These are phyloP conservation scores for Mycena rebaudengoi DNA, from an alignment of 768 basidiomycete genomes.

Conservation along the genomic window DNA sequence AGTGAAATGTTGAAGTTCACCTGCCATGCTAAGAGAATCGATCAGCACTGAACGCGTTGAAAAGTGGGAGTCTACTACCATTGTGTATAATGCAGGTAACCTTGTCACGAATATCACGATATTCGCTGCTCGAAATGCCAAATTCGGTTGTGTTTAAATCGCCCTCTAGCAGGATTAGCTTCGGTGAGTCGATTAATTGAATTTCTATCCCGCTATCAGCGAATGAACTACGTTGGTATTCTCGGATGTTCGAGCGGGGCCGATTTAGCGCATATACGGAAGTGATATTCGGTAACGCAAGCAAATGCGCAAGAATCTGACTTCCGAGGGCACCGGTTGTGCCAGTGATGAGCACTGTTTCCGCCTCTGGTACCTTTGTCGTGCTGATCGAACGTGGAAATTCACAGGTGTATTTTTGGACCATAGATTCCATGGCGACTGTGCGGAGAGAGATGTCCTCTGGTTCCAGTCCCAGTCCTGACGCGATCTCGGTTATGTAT, in stretches of 20 bases:
- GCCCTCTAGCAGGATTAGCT: constrained; percentile 33
- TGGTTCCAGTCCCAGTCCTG: not conserved
- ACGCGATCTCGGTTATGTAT: not conserved
- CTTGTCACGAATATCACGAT: constrained; percentile 18
- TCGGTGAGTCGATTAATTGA: constrained; percentile 28
- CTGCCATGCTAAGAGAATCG: not conserved
- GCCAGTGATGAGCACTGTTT: constrained; percentile 41
- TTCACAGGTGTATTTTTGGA: constrained; percentile 13
- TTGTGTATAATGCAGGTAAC: constrained; percentile 41
- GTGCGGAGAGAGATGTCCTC: not conserved
- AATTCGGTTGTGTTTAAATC: constrained; percentile 16
- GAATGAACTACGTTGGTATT: constrained; percentile 34
- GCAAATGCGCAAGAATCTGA: constrained; percentile 35
- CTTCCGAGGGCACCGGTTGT: constrained; percentile 46
- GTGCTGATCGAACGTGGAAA: not conserved
- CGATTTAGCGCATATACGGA: constrained; percentile 41
- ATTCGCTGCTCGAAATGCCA: constrained; percentile 24
- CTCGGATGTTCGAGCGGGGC: constrained; percentile 35
- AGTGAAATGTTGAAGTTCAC: constrained; percentile 38
- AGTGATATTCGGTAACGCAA: constrained; percentile 21
- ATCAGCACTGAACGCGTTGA: too few species aligned
- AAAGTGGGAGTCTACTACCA: constrained; percentile 30
- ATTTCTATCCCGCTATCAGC: constrained; percentile 32
- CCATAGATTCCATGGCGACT: constrained; percentile 25
- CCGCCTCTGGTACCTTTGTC: not conserved